Evolutionary conservation across 306 rosid species (phyloP).

Genomic region (Lithocarpus polystachyus): DNA sequence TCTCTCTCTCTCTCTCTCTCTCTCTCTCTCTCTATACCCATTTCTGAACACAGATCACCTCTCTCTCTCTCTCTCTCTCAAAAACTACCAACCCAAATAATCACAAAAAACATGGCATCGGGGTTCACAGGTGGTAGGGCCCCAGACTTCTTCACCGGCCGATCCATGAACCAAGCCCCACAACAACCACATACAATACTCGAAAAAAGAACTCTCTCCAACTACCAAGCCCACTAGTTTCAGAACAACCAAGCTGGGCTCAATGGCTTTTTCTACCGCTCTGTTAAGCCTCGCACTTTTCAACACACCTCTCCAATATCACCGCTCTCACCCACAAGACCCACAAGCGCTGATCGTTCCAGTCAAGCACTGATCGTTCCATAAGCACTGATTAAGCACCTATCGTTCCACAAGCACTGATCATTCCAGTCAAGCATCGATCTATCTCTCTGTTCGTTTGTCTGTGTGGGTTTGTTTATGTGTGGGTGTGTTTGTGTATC

Average conservation of each 20-base stretch:
- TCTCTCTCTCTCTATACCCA: no score
- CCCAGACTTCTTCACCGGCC: conserved; percentile 47
- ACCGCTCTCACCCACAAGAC: conserved; percentile 46
- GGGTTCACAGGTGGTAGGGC: conserved; percentile 61
- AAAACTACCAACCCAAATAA: neutral
- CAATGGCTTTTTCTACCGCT: conserved; percentile 44
- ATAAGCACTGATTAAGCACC: no score
- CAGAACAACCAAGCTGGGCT: conserved; percentile 35
- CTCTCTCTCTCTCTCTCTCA: neutral
- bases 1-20: no score
- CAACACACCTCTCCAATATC: conserved; percentile 47
- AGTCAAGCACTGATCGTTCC: no score
- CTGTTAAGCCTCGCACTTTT: conserved; percentile 60
- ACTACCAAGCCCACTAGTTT: conserved; percentile 46
- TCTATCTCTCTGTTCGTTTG: no score
- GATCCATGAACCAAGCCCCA: conserved; percentile 49
- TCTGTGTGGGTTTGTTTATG: no score
- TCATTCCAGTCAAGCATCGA: no score
- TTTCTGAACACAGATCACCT: no score
- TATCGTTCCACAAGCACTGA: no score
- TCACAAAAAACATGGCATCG: conserved; percentile 50
- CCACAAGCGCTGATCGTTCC: no score
- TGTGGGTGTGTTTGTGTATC: no score
- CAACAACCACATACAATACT: conserved; percentile 27
- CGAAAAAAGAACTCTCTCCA: conserved; percentile 71